A percentile compares a stretch with the other conserved stretches of the same genome.
phyloP scores from a whole-genome alignment of 2,329 filamentous ascomycete genomes.

The Microthyrium microscopicum region DNA sequence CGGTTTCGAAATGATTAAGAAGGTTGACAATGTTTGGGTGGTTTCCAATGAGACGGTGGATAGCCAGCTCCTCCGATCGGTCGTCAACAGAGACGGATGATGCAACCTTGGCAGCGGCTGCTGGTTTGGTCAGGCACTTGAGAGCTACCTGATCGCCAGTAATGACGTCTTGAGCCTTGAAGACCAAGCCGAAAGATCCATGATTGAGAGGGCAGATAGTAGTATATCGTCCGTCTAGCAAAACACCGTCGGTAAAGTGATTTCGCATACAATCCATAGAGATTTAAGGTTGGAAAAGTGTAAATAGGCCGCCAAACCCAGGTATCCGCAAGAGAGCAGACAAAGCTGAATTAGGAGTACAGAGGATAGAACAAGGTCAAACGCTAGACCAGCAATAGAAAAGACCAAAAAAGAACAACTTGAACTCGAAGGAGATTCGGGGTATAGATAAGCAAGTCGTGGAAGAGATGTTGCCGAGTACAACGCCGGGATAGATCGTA shows the following conservation, averaged over 20 bases:
- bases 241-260: slow-evolving; percentile 59
- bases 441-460: not conserved
- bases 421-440: slow-evolving; percentile 1
- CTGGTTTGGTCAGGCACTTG: slow-evolving; percentile 85
- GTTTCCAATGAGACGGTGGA: slow-evolving; percentile 60
- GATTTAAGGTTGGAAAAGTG: not conserved
- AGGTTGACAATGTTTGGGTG: slow-evolving; percentile 93
- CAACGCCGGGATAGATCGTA: not conserved
- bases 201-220: slow-evolving; percentile 92
- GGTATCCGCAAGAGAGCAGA: not conserved
- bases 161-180: slow-evolving; percentile 65
- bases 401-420: not conserved
- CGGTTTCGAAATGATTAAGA: slow-evolving; percentile 79
- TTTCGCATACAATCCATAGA: slow-evolving; percentile 75
- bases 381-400: not conserved
- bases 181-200: slow-evolving; percentile 98
- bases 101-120: slow-evolving; percentile 41
- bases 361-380: not conserved
- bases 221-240: slow-evolving; percentile 78
- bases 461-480: not conserved
- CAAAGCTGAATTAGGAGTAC: not conserved
- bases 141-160: slow-evolving; percentile 76
- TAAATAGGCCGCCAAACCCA: not conserved
- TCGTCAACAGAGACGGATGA: slow-evolving; percentile 62
- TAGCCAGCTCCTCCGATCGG: slow-evolving; percentile 61